phyloP scores from a whole-genome alignment of 257 asterid genomes.

The Solanum megistacrolobum region DNA sequence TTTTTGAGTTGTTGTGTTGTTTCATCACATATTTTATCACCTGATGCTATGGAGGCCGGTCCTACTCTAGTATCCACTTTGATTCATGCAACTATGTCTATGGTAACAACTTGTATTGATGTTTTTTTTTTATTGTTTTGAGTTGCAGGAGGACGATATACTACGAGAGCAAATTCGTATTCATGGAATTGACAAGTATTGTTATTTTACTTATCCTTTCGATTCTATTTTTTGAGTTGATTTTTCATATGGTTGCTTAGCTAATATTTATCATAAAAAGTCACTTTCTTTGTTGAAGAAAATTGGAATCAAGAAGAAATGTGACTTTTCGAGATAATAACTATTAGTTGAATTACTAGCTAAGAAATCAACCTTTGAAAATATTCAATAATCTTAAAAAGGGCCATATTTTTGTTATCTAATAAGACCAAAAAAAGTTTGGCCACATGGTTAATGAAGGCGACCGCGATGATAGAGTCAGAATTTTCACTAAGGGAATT shows the following conservation, averaged over 20 bases:
- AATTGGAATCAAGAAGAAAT: too few species aligned
- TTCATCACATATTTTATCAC: not conserved
- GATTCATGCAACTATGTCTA: too few species aligned
- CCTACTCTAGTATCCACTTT: too few species aligned
- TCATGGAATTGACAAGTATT: conserved; percentile 58
- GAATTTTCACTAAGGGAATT: too few species aligned
- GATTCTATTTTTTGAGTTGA: not conserved
- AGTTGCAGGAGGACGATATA: conserved; percentile 86
- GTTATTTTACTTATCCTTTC: conserved; percentile 22
- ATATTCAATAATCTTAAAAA: not conserved
- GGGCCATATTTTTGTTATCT: not conserved
- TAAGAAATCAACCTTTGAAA: too few species aligned
- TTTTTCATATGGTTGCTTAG: too few species aligned
- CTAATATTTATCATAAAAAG: too few species aligned
- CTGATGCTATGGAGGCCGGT: too few species aligned
- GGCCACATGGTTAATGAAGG: not conserved
- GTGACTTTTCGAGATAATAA: too few species aligned
- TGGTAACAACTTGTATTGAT: not conserved
- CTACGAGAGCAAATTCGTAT: conserved; percentile 75
- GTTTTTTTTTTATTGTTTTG: not conserved
- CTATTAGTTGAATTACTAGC: too few species aligned
- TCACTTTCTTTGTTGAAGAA: too few species aligned
- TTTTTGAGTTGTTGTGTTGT: conserved; percentile 10
- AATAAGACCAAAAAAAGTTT: not conserved
- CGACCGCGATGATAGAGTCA: too few species aligned